Evolutionary conservation across 345 rosid species (phyloP), one percentile per base, ranked within the genome.

Genomic region (Acer negundo): DNA sequence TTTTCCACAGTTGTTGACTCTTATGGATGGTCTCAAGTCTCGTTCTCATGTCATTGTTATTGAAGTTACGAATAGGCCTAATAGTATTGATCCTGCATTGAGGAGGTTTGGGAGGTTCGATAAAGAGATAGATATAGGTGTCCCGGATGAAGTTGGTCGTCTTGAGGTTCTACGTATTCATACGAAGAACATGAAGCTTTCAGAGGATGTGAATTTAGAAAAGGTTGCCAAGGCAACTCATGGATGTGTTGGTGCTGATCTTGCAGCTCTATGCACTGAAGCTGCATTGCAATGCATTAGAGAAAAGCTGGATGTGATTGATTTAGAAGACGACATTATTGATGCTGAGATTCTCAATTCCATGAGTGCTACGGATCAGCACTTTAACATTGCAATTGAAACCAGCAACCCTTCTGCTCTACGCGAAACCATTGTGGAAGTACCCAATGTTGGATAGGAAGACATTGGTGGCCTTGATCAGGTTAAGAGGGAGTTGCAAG

Each of bases 101-200:
- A 69, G 73, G 59, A 69, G 61, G 73, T 69, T 69, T 15, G 73
- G 73, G 59, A 69, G 73, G 59, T 69, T 69, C 3, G 38, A 69
- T 23, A 44, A 69, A 24, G 72, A 46, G 12, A 69, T 46, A 46
- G 58, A 69, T 31, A 46, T 69, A 1, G 56, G 58, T 2, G 72
- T 23, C 1, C 72, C 38, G 1, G 72, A 69, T 47, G 72, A 69
- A 69, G 72, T 69, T 46, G 72, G 58, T 16, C 12, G 40, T 11
- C 31, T 22, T 40, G 72, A 46, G 72, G 72, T 71, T 31, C 74
- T 71, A 1, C 9, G 59, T 1, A 55, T 55, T 71, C 74, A 71
- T 31, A 53, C 74, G 10, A 71, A 17, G 42, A 71, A 28, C 10
- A 55, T 55, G 74, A 55, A 71, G 74, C 74, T 71, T 28, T 11